Percentiles rank a stretch among this genome's conserved stretches.
Conservation (phyloP, 768 basidiomycete genomes). For the Mycena galericulata region DNA sequence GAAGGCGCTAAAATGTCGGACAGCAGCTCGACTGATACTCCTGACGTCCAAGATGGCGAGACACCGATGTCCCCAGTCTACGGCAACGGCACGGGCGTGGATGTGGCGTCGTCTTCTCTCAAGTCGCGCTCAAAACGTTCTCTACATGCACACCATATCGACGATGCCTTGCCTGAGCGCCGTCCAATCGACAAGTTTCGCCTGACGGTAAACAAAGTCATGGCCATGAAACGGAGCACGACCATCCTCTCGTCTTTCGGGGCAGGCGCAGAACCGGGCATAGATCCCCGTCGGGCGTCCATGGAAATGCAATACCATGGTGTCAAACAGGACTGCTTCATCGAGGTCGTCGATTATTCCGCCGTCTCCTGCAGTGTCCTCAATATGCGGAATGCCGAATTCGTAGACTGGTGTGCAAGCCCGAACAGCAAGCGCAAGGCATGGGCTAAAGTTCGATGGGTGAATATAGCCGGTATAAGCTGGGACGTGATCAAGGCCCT, state of each 20-base stretch:
- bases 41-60: not conserved
- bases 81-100: slow-evolving; percentile 12
- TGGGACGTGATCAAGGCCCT: slow-evolving; percentile 75
- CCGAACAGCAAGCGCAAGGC: slow-evolving; percentile 42
- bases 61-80: slow-evolving; percentile 23
- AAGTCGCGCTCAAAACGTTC: slow-evolving; percentile 31
- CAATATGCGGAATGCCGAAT: slow-evolving; percentile 62
- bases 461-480: slow-evolving; percentile 70
- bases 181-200: slow-evolving; percentile 53
- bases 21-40: not conserved
- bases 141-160: slow-evolving; percentile 19
- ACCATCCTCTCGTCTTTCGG: slow-evolving; percentile 41
- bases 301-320: slow-evolving; percentile 62
- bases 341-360: slow-evolving; percentile 73
- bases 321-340: slow-evolving; percentile 67
- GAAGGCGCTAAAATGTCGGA: slow-evolving; percentile 5
- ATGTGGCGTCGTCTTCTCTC: slow-evolving; percentile 11
- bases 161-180: not conserved
- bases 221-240: slow-evolving; percentile 56
- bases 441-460: slow-evolving; percentile 70
- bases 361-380: slow-evolving; percentile 55
- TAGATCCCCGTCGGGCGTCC: slow-evolving; percentile 65
- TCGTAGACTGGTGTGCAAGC: slow-evolving; percentile 58
- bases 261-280: slow-evolving; percentile 73
- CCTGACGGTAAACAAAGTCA: slow-evolving; percentile 55